phyloP scores from a whole-genome alignment of 192 early-diverging fungal species.

The Gigaspora rosea region DNA sequence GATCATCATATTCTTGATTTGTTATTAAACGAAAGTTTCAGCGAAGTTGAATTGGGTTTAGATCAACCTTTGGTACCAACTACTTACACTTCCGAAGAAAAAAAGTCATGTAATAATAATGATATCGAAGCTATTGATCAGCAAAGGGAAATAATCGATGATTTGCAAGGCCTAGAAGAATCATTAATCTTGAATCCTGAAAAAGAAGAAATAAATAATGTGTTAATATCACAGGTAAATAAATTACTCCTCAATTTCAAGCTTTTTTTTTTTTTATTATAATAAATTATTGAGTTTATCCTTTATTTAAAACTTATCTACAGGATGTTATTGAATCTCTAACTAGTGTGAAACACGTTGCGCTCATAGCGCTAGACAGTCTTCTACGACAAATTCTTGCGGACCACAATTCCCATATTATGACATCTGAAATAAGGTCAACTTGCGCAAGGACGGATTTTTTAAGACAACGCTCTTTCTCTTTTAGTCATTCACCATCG shows the following conservation, averaged over 20 bases:
- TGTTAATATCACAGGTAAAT: slow-evolving; percentile 27
- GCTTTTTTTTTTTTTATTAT: not conserved
- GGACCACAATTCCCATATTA: slow-evolving; percentile 15
- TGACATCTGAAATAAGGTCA: slow-evolving; percentile 29
- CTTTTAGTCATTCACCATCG: not conserved
- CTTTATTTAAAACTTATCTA: not conserved
- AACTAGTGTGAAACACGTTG: slow-evolving; percentile 52
- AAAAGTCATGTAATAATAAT: not conserved
- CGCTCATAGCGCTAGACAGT: slow-evolving; percentile 51
- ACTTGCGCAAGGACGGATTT: not conserved
- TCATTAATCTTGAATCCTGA: not conserved
- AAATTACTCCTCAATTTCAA: not conserved
- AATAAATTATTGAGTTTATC: not conserved
- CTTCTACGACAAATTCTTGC: slow-evolving; percentile 51
- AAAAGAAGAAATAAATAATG: slow-evolving; percentile 26
- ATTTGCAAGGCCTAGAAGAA: not conserved
- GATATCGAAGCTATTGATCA: not conserved
- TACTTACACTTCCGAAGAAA: not conserved
- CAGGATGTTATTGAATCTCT: slow-evolving; percentile 53
- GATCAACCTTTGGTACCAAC: no score
- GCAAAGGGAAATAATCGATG: not conserved
- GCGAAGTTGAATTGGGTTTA: not conserved
- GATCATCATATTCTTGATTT: slow-evolving; percentile 30
- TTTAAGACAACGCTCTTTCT: not conserved
- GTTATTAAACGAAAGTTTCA: slow-evolving; percentile 26